phyloP scores from a whole-genome alignment of 345 rosid species.

The Populus davidiana region DNA sequence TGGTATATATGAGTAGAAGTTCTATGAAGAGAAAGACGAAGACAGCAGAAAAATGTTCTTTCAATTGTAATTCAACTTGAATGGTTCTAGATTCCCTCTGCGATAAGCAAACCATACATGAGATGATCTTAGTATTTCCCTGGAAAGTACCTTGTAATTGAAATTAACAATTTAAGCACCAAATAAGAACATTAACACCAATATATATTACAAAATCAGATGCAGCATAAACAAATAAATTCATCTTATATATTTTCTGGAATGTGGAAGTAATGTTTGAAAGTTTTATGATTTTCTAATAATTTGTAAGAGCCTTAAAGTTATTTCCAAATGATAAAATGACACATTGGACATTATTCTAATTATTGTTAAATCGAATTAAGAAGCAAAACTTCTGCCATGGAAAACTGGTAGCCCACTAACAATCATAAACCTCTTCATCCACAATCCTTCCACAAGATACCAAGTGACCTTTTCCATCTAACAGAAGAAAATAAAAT shows the following conservation, averaged over 20 bases:
- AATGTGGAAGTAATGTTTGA: not conserved
- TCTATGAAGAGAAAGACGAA: not conserved
- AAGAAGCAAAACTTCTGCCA: not conserved
- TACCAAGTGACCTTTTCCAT: not conserved
- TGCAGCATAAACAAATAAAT: not conserved
- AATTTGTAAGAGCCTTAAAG: not conserved
- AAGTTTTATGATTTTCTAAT: not conserved
- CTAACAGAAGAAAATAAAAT: not conserved
- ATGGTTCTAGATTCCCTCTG: not conserved
- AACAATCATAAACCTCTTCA: not conserved
- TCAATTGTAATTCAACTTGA: not conserved
- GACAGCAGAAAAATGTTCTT: not conserved
- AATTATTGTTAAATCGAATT: not conserved
- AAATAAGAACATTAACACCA: not conserved
- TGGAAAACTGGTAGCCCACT: not conserved
- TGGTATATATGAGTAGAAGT: not conserved
- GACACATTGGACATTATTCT: no score
- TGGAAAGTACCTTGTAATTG: not conserved
- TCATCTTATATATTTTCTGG: not conserved
- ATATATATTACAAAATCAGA: not conserved
- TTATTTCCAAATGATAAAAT: no score
- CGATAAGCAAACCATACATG: not conserved
- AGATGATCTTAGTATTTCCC: not conserved
- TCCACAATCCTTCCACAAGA: not conserved
- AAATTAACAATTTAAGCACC: not conserved